Percentiles rank a stretch among this genome's conserved stretches.
phyloP scores from a whole-genome alignment of 2,329 filamentous ascomycete genomes.

The Akanthomyces lecanii region DNA sequence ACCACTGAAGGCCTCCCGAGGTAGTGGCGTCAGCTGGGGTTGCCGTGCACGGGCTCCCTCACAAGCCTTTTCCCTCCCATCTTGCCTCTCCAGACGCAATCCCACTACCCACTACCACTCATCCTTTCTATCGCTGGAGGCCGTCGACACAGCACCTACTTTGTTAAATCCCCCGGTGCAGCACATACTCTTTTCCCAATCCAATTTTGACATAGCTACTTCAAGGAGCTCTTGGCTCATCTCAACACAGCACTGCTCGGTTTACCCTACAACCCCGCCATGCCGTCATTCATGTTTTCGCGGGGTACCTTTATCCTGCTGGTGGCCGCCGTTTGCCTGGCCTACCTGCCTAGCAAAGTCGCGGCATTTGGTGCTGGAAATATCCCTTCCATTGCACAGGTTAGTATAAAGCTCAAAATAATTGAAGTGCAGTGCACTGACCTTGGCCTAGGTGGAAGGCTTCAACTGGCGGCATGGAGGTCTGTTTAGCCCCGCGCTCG shows the following conservation, averaged over 20 bases:
- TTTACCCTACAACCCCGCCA: slow-evolving; percentile 26
- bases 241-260: not conserved
- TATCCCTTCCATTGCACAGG: slow-evolving; percentile 59
- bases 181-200: not conserved
- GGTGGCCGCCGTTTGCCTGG: slow-evolving; percentile 46
- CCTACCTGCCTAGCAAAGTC: slow-evolving; percentile 53
- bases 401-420: slow-evolving; percentile 19
- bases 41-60: slow-evolving; percentile 1
- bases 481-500: slow-evolving; percentile 25
- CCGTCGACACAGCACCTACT: not conserved
- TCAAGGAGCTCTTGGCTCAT: not conserved
- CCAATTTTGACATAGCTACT: not conserved
- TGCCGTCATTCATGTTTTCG: slow-evolving; percentile 45
- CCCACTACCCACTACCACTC: slow-evolving; percentile 2
- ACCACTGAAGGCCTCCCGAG: too few relatives aligned
- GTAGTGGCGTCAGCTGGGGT: slow-evolving; percentile 7
- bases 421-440: not conserved
- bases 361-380: slow-evolving; percentile 66
- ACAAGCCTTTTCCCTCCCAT: not conserved
- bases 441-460: slow-evolving; percentile 54
- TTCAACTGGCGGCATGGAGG: slow-evolving; percentile 67
- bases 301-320: slow-evolving; percentile 50
- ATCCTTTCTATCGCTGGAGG: not conserved
- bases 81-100: not conserved
- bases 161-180: not conserved